Evolutionary conservation across 352 stramenopile species (phyloP), one percentile per base, ranked within the genome.

Genomic region (Blastocystis sp.): DNA sequence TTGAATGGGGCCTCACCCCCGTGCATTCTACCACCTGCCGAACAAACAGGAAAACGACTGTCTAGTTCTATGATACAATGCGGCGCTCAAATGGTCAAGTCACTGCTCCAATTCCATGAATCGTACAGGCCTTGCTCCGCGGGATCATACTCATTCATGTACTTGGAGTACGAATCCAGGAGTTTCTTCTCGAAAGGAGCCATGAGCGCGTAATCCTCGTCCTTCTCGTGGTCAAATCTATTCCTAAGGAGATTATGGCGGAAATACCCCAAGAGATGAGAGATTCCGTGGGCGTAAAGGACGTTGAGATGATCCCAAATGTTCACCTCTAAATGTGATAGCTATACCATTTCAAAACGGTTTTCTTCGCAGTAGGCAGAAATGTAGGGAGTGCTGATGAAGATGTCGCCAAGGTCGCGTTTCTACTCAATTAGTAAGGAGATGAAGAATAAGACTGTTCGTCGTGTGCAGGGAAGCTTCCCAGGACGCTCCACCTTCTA

Each of bases 261-360:
- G 1, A 21, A n/a, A 40, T 76, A 76, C 66, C 74, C 74, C 14
- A 84, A 42, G 17, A 84, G 17, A 84, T 84, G 74, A 48, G 74
- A 66, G 38, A 84, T 84, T 69, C 74, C 74, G 61, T 84, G 74
- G 17, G 74, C 74, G 57, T 84, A 84, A 6, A 84, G 54, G 19
- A 84, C 45, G 9, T 69, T 66, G 74, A 84, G 66, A 45, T 84
- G 74, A 42, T 69, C n/a, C 4, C n/a, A 54, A 7, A 68, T 17
- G 28, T 84, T 48, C 3, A 84, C 21, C 24, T 84, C 74, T 84
- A 68, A 21, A 52, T 43, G 7, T 65, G 43, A 1, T 24, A 11
- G 9, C 17, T 28, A 66, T 81, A 3, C 9, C 59, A 66, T 52
- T 52, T 40, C 66, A 14, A 6, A 48, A 84, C 74, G 68, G 19